phyloP scores from a whole-genome alignment of 139 green algal genomes.

The Chlamydomonas applanata region DNA sequence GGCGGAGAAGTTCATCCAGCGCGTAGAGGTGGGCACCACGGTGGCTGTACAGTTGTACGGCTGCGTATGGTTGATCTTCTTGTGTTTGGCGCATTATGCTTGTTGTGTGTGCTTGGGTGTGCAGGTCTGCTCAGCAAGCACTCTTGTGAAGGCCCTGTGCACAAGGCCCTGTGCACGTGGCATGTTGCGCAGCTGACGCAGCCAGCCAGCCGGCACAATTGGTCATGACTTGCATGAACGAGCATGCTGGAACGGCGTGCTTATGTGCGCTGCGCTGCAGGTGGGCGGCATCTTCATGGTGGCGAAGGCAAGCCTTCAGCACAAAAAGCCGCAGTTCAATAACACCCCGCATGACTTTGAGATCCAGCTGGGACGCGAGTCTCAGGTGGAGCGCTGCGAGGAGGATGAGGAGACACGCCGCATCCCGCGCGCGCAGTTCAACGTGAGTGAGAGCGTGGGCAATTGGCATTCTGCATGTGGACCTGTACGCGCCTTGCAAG shows the following conservation, averaged over 20 bases:
- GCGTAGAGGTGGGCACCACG: constrained; percentile 30
- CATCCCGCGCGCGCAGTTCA: constrained; percentile 73
- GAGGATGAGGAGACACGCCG: constrained; percentile 53
- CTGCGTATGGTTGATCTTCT: constrained; percentile 9
- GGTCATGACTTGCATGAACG: neutral
- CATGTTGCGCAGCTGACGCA: too few relatives aligned
- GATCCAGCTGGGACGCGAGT: constrained; percentile 80
- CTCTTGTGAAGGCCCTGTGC: too few relatives aligned
- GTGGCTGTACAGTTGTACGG: too few relatives aligned
- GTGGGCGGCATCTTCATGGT: constrained; percentile 79
- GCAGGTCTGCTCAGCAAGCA: too few relatives aligned
- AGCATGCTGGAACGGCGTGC: neutral
- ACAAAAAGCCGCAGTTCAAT: constrained; percentile 70
- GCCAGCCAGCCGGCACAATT: too few relatives aligned
- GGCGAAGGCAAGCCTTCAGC: constrained; percentile 76
- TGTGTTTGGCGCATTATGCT: too few relatives aligned
- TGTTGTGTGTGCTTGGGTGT: too few relatives aligned
- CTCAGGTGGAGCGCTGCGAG: constrained; percentile 40
- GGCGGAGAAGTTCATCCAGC: constrained; percentile 48
- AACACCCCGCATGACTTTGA: constrained; percentile 86
- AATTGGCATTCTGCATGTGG: neutral
- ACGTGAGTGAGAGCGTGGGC: constrained; percentile 45
- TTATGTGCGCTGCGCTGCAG: too few relatives aligned
- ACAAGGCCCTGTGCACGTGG: too few relatives aligned
- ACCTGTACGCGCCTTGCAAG: too few relatives aligned